Conservation (phyloP, 179 eudicot species). For the Camellia oleifera region DNA sequence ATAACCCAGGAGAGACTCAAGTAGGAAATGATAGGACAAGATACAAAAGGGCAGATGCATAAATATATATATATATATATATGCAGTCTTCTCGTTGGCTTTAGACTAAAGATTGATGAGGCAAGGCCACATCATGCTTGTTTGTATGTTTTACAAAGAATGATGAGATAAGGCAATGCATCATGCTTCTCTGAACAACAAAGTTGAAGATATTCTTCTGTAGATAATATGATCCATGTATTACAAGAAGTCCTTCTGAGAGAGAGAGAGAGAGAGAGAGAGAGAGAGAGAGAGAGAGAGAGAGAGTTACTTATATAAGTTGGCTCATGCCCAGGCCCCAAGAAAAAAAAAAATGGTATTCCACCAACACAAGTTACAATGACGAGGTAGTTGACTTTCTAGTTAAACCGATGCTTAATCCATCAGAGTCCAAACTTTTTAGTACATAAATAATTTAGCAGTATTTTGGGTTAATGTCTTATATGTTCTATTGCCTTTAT, state of each 20-base stretch:
- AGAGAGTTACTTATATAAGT: too few relatives aligned
- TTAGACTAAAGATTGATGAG: not conserved
- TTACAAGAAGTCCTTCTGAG: not conserved
- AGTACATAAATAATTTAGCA: too few relatives aligned
- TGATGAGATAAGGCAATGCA: slow-evolving; percentile 9
- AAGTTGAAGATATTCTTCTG: not conserved
- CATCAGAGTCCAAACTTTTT: not conserved
- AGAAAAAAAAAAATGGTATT: not conserved
- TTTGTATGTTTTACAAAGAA: too few relatives aligned
- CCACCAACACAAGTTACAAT: not conserved
- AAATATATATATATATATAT: too few relatives aligned
- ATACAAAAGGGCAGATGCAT: not conserved
- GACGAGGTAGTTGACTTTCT: not conserved
- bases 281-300: not conserved
- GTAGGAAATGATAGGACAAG: not conserved
- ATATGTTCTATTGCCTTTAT: too few relatives aligned
- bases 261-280: not conserved
- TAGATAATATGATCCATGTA: not conserved
- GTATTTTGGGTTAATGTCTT: too few relatives aligned
- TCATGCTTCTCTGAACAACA: not conserved
- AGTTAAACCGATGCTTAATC: not conserved
- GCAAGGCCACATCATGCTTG: too few relatives aligned
- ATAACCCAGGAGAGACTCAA: slow-evolving; percentile 16
- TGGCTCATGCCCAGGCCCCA: too few relatives aligned
- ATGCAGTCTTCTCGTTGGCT: not conserved